Conservation (phyloP, 1,284 basidiomycete species). For the Inonotus hispidus region DNA sequence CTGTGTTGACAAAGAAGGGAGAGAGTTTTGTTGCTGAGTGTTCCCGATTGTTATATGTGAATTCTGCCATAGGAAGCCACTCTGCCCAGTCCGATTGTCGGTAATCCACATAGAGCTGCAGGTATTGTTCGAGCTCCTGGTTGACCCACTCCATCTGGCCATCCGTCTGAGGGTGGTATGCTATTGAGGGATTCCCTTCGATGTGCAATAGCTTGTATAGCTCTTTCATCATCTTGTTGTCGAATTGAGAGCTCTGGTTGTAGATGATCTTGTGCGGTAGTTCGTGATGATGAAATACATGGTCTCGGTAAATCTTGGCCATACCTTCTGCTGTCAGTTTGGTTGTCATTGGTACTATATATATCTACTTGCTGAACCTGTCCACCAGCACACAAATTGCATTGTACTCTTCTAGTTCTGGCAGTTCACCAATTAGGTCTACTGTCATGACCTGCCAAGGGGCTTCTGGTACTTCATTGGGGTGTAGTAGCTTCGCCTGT, state of each 20-base stretch:
- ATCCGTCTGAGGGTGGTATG: constrained; percentile 31
- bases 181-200: constrained; percentile 5
- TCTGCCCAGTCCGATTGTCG: not conserved
- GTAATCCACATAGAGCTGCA: not conserved
- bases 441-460: not conserved
- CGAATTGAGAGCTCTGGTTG: not conserved
- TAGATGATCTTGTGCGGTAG: not conserved
- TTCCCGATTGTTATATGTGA: not conserved
- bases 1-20: not conserved
- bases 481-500: not conserved
- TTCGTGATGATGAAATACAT: not conserved
- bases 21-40: not conserved
- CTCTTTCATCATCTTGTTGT: not conserved
- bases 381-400: not conserved
- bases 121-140: constrained; percentile 3
- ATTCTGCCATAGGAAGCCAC: not conserved
- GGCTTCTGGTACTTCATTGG: not conserved
- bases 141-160: not conserved
- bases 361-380: not conserved
- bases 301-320: not conserved
- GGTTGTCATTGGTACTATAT: not conserved
- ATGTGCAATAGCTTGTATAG: not conserved
- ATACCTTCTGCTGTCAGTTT: not conserved
- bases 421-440: not conserved
- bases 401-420: not conserved